Evolutionary conservation across 1,139 yeast species (phyloP), one percentile per base, ranked within the genome.

Genomic region (Sugiyamaella paludigena): DNA sequence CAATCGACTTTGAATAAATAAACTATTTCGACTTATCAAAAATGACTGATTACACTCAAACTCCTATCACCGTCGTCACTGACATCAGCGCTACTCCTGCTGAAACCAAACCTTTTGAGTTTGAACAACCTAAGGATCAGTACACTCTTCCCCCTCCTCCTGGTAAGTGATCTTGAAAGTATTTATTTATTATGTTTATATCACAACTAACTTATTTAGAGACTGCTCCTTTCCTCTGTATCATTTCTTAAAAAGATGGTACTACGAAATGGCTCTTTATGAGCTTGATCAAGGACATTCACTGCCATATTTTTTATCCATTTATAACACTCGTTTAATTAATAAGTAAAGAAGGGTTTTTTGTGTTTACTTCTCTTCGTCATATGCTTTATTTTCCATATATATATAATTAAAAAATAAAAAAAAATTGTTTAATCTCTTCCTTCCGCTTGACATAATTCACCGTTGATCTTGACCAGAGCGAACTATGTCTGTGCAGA

Each of bases 71-170:
- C n/a, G 32, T 33, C 13, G 36, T 36, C 26, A 35, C 46, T 26
- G 46, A 42, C 40, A 37, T 19, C n/a, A 42, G 30, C 19, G 34
- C 40, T 15, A 7, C 33, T 11, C 8, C 40, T 31, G 19, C 48
- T 26, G 37, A 40, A 8, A 19, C 45, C 41, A 52, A 52, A 48
- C 45, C 50, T 29, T 46, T 34, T 31, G 53, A 52, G 44, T 31
- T 50, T 38, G 53, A 50, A 34, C 46, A 45, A 35, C 53, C 52
- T 36, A 48, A 47, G 46, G 53, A 50, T 31, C 50, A 50, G 39
- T 52, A 44, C 38, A 26, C 40, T 32, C 36, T 44, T 24, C 50
- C 52, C 42, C 42, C 50, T 33, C 44, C 51, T 39, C 31, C 31
- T 43, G 45, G 50, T 36, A 43, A 42, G 47, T 45, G 15, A 31